Evolutionary conservation across 345 rosid species (phyloP).

Genomic region (Eucalyptus paniculata): DNA sequence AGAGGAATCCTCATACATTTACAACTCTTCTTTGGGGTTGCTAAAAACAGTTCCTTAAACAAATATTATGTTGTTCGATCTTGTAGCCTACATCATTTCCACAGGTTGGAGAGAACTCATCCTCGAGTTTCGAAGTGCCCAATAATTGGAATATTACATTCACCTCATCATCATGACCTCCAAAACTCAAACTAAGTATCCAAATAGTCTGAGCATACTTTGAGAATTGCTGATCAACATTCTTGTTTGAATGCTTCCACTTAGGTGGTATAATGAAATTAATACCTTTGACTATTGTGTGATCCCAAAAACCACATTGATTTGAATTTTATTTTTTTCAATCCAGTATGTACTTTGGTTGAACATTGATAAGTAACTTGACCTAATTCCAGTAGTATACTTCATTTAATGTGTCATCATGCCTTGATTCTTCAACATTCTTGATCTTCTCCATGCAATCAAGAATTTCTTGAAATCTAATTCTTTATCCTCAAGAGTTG

Average conservation of each 20-base stretch:
- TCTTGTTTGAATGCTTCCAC: not conserved
- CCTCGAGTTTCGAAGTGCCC: not conserved
- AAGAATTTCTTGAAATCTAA: not conserved
- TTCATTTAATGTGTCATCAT: not conserved
- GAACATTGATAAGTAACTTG: not conserved
- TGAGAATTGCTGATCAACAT: not conserved
- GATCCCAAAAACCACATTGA: not conserved
- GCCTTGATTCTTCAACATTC: not conserved
- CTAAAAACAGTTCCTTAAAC: not conserved
- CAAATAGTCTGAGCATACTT: not conserved
- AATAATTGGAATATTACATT: not conserved
- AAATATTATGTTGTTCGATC: not conserved
- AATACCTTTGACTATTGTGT: not conserved
- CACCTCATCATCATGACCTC: not conserved
- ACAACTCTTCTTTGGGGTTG: not conserved
- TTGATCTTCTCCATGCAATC: not conserved
- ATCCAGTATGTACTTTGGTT: not conserved
- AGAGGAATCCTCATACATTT: not conserved
- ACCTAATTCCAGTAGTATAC: not conserved
- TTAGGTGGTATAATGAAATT: not conserved
- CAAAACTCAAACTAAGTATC: not conserved
- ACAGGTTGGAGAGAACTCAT: not conserved
- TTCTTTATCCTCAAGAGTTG: not conserved
- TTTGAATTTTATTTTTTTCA: not conserved
- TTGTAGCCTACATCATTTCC: not conserved